phyloP scores from a whole-genome alignment of 495 filamentous ascomycete genomes.

The Daldinia bambusicola region DNA sequence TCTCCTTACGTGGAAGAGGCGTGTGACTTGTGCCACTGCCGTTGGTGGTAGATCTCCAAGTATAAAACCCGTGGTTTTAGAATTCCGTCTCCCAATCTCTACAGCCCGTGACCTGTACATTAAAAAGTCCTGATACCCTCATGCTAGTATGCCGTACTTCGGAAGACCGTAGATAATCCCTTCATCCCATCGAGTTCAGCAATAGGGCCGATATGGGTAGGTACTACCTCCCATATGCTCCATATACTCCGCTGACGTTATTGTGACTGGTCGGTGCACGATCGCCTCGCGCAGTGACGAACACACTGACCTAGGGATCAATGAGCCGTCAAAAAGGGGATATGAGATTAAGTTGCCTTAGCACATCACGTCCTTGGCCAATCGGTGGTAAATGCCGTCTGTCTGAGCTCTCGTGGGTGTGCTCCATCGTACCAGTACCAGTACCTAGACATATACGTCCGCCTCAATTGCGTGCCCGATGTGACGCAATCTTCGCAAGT shows the following conservation, averaged over 20 bases:
- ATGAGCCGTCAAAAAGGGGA: slow-evolving; percentile 6
- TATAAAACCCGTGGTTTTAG: too few relatives aligned
- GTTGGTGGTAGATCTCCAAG: too few relatives aligned
- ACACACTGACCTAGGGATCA: not conserved
- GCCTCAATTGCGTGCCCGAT: slow-evolving; percentile 2
- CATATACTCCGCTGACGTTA: slow-evolving; percentile 1
- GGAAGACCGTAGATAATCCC: not conserved
- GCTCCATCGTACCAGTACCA: not conserved
- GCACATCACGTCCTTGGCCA: slow-evolving; percentile 14
- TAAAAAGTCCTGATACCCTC: not conserved
- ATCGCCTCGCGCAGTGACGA: slow-evolving; percentile 31
- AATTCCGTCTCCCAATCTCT: too few relatives aligned
- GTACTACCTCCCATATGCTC: slow-evolving; percentile 6
- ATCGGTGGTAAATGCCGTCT: slow-evolving; percentile 21
- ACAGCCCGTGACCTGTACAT: too few relatives aligned
- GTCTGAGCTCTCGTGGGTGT: slow-evolving; percentile 30
- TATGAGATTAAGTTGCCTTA: slow-evolving; percentile 14
- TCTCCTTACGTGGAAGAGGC: too few relatives aligned
- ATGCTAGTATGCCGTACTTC: slow-evolving; percentile 12
- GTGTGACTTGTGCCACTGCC: too few relatives aligned
- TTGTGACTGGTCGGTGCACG: slow-evolving; percentile 30
- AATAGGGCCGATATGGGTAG: slow-evolving; percentile 16
- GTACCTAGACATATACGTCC: not conserved
- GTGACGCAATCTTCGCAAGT: slow-evolving; percentile 3
- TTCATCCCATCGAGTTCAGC: slow-evolving; percentile 18